Evolutionary conservation across 495 filamentous ascomycete species (phyloP).

Genomic region (Xylaria sp.): DNA sequence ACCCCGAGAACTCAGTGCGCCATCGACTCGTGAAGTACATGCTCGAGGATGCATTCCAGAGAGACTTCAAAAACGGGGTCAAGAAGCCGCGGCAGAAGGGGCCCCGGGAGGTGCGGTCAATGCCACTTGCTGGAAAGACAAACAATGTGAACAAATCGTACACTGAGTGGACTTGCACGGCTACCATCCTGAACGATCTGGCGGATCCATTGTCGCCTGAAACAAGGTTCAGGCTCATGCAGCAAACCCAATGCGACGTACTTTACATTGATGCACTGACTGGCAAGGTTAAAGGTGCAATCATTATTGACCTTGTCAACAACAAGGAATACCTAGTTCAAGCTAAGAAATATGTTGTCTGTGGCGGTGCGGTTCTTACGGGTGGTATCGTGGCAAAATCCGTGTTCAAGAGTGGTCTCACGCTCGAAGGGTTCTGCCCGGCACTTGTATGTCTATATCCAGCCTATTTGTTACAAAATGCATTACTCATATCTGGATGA

Average conservation of each 20-base stretch:
- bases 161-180: not conserved
- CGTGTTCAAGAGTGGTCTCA: not conserved
- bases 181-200: not conserved
- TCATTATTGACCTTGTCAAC: not conserved
- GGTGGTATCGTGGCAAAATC: constrained; percentile 1
- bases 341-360: not conserved
- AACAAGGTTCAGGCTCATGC: not conserved
- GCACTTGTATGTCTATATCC: not conserved
- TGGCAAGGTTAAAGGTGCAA: not conserved
- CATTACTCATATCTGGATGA: not conserved
- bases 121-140: not conserved
- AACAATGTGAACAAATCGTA: not conserved
- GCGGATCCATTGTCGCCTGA: not conserved
- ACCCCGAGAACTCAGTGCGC: not conserved
- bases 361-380: not conserved
- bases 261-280: not conserved
- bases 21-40: not conserved
- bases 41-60: not conserved
- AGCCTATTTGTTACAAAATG: not conserved
- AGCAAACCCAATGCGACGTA: not conserved
- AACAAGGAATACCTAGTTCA: not conserved
- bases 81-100: not conserved
- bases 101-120: not conserved
- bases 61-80: not conserved
- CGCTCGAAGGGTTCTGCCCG: not conserved